Evolutionary conservation across 768 basidiomycete species (phyloP).

Genomic region (Suillus subaureus): DNA sequence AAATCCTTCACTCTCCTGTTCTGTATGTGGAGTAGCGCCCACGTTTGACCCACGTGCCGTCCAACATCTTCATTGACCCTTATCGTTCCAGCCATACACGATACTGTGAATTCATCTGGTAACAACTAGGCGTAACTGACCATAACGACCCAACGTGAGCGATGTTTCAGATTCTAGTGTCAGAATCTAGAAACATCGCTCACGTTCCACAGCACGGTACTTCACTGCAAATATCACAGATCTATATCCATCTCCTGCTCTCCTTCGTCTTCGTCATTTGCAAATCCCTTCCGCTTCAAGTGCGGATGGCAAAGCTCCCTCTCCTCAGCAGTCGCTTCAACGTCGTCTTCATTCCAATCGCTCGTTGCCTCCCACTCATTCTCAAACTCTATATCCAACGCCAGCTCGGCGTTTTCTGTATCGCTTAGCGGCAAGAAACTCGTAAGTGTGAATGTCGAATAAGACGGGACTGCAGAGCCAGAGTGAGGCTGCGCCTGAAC

Average conservation of each 20-base stretch:
- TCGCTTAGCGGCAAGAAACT: conserved; percentile 37
- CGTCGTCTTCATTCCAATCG: conserved; percentile 90
- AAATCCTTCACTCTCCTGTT: no score
- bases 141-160: background rate
- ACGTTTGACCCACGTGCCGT: no score
- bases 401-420: conserved; percentile 51
- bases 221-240: conserved; percentile 17
- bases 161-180: background rate
- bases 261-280: conserved; percentile 41
- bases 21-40: no score
- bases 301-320: conserved; percentile 67
- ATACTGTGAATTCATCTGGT: background rate
- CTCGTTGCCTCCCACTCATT: conserved; percentile 90
- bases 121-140: background rate
- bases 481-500: conserved; percentile 71
- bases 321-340: conserved; percentile 74
- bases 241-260: conserved; percentile 40
- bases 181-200: background rate
- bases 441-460: conserved; percentile 20
- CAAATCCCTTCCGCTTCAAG: conserved; percentile 16
- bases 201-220: background rate
- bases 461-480: conserved; percentile 7
- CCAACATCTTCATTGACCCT: background rate
- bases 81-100: background rate
- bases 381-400: conserved; percentile 83